Evolutionary conservation across 495 filamentous ascomycete species (phyloP), one percentile per base, ranked within the genome.

Genomic region (Aspergillus kassunensis): DNA sequence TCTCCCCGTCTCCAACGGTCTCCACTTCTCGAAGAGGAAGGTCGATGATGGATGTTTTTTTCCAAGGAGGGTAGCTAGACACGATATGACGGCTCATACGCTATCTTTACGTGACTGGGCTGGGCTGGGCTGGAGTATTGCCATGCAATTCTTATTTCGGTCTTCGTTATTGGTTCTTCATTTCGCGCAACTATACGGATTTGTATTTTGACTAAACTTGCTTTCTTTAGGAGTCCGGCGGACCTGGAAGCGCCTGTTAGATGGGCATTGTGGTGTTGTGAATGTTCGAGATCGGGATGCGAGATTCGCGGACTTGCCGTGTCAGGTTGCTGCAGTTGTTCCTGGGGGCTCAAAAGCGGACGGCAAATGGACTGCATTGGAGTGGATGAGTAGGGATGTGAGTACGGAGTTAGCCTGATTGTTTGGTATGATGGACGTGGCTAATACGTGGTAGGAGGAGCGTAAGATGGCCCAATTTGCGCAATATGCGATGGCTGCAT

Each of bases 401-500:
- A 43, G 61, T 55, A 29, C n/a, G 42, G 19, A 18, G 12, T 44
- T 44, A 8, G 3, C 23, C 23, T 41, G 44, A 20, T 37, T 15
- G 49, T 39, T 51, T 12, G 27, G 19, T 33, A 16, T 47, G 7
- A 15, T 35, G 20, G 13, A 4, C 20, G 12, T 18, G 44, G 31
- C 57, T 60, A 35, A 50, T 39, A 6, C 0, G 37, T 50, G 50
- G 7, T 50, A 84, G 81, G 82, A 96, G 42, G 81, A 86, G 69
- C 83, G 90, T 4, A 84, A 85, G 58, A 96, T 95, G 88, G 91
- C 93, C n/a, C 73, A 68, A 13, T 98, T 96, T 69, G 80, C 90
- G 20, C 91, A 95, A 65, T 97, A 95, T 74, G 91, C 90, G 12
- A 79, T 93, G 66, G 91, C 86, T 36, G 90, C 92, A 7, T 77